A percentile compares a stretch with the other conserved stretches of the same genome.
phyloP scores from a whole-genome alignment of 169 alveolate genomes.

The Plasmodium vivax region DNA sequence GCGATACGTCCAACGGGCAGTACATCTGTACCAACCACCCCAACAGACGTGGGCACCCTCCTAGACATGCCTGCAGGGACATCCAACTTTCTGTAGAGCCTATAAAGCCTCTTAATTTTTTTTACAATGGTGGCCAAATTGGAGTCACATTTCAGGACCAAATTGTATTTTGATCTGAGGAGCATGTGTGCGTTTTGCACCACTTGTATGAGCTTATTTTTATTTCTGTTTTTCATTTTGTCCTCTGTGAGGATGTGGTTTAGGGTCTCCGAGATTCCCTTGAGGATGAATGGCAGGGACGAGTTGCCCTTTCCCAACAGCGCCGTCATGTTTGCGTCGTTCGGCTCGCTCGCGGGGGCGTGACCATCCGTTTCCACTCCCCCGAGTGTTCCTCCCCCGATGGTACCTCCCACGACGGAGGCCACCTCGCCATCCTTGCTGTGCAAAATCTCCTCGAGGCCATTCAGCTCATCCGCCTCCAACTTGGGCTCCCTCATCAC shows the following conservation, averaged over 20 bases:
- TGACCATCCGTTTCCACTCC: background rate
- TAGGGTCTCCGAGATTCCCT: constrained; percentile 27
- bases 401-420: background rate
- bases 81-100: background rate
- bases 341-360: background rate
- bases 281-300: constrained; percentile 25
- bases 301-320: background rate
- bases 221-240: constrained; percentile 28
- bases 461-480: background rate
- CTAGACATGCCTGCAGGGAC: background rate
- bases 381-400: background rate
- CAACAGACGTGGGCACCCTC: background rate
- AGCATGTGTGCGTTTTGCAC: constrained; percentile 29
- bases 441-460: background rate
- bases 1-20: background rate
- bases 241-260: background rate
- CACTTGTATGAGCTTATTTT: constrained; percentile 9
- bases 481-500: background rate
- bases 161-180: constrained; percentile 26
- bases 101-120: constrained; percentile 27
- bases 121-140: background rate
- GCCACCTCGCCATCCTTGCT: background rate
- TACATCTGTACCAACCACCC: background rate
- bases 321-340: background rate
- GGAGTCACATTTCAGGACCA: constrained; percentile 12